phyloP scores from a whole-genome alignment of 345 rosid genomes.

The Camelina laxa region DNA sequence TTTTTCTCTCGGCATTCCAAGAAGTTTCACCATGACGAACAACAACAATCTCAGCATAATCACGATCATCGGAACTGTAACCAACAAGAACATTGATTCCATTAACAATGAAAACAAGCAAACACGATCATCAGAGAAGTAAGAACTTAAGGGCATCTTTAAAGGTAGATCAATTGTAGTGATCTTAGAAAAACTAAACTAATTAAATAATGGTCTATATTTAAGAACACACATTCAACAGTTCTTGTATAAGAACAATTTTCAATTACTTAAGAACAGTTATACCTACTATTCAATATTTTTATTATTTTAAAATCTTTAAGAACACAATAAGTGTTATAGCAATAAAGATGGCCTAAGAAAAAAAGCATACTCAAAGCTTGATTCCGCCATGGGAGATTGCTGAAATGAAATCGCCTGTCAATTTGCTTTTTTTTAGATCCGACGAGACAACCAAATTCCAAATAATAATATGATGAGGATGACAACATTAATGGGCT shows the following conservation, averaged over 20 bases:
- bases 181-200: no score
- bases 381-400: conserved; percentile 40
- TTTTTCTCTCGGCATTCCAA: conserved; percentile 76
- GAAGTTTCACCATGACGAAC: conserved; percentile 86
- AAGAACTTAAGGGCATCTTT: no score
- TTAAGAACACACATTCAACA: no score
- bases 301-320: no score
- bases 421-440: neutral
- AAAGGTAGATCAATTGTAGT: no score
- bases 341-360: no score
- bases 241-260: no score
- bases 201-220: no score
- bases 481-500: neutral
- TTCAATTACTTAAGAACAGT: no score
- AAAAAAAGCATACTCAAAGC: conserved; percentile 23
- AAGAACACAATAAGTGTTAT: no score
- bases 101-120: neutral
- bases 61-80: conserved; percentile 41
- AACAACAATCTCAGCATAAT: conserved; percentile 67
- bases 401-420: neutral
- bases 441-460: neutral
- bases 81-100: neutral
- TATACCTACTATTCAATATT: no score
- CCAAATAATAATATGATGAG: neutral
- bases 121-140: neutral